These are phyloP conservation scores for Lycium barbarum DNA, from an alignment of 257 asterid species.

Conservation along the genomic window DNA sequence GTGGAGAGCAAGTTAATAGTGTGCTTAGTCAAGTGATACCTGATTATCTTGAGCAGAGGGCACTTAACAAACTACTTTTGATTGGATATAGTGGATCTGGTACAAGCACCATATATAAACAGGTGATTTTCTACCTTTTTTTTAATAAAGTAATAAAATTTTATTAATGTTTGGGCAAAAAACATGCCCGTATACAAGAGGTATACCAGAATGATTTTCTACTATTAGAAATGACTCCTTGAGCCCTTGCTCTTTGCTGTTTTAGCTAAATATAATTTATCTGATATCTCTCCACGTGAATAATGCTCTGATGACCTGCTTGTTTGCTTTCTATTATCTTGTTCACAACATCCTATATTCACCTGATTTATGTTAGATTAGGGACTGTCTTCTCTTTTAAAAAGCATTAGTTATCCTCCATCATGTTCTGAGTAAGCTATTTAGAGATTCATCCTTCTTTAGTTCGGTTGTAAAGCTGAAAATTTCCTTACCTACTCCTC, in stretches of 20 bases:
- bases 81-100: conserved; percentile 93
- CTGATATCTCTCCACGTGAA: neutral
- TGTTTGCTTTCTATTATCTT: neutral
- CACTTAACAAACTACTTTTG: conserved; percentile 86
- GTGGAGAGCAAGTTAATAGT: conserved; percentile 55
- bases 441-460: neutral
- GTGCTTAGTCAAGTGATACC: conserved; percentile 61
- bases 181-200: neutral
- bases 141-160: neutral
- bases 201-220: conserved; percentile 31
- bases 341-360: conserved; percentile 17
- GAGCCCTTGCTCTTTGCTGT: conserved; percentile 13
- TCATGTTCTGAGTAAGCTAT: neutral
- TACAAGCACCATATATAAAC: conserved; percentile 95
- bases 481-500: neutral
- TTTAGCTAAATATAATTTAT: conserved; percentile 8
- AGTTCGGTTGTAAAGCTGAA: neutral
- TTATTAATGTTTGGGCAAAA: conserved; percentile 5
- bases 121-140: conserved; percentile 56
- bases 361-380: conserved; percentile 4
- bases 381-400: neutral
- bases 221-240: conserved; percentile 27
- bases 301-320: conserved; percentile 13
- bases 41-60: conserved; percentile 79
- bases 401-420: neutral